These are phyloP conservation scores for Nectriaceae sp. DNA, from an alignment of 2,329 filamentous ascomycete genomes.

Conservation along the genomic window DNA sequence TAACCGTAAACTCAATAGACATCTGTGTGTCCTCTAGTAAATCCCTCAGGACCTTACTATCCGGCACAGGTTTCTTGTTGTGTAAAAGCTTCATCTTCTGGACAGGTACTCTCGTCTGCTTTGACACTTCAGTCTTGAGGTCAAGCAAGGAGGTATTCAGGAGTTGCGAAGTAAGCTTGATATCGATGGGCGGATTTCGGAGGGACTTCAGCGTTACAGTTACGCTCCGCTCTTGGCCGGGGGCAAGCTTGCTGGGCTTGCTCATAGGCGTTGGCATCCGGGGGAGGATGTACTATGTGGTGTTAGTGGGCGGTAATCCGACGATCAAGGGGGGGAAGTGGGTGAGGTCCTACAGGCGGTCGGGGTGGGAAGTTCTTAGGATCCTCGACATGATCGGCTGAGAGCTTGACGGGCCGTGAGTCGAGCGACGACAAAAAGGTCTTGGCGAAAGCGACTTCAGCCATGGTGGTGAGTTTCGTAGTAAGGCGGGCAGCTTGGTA, in stretches of 20 bases:
- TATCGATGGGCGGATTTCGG: conserved; percentile 71
- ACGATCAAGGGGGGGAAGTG: conserved; percentile 4
- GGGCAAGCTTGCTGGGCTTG: conserved; percentile 50
- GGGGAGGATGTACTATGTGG: conserved; percentile 68
- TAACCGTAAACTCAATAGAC: conserved; percentile 76
- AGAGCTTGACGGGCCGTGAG: conserved; percentile 75
- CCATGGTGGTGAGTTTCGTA: conserved; percentile 51
- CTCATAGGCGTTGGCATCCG: conserved; percentile 62
- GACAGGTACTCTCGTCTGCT: conserved; percentile 62
- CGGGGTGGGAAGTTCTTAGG: conserved; percentile 75
- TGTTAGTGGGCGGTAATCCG: background rate
- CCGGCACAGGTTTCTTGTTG: conserved; percentile 82
- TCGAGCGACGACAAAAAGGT: conserved; percentile 81
- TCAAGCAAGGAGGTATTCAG: conserved; percentile 75
- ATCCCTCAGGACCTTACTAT: conserved; percentile 77
- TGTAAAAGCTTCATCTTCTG: conserved; percentile 84
- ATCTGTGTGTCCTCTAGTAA: conserved; percentile 55
- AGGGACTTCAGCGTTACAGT: conserved; percentile 72
- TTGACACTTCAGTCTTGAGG: conserved; percentile 70
- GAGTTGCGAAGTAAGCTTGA: conserved; percentile 64
- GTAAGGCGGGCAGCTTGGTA: conserved; percentile 9
- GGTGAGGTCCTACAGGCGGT: conserved; percentile 63
- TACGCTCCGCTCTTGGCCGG: conserved; percentile 53
- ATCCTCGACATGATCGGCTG: conserved; percentile 89
- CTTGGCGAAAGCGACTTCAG: conserved; percentile 84